These are phyloP conservation scores for Silene noctiflora DNA, from an alignment of 179 eudicot genomes.

Conservation along the genomic window DNA sequence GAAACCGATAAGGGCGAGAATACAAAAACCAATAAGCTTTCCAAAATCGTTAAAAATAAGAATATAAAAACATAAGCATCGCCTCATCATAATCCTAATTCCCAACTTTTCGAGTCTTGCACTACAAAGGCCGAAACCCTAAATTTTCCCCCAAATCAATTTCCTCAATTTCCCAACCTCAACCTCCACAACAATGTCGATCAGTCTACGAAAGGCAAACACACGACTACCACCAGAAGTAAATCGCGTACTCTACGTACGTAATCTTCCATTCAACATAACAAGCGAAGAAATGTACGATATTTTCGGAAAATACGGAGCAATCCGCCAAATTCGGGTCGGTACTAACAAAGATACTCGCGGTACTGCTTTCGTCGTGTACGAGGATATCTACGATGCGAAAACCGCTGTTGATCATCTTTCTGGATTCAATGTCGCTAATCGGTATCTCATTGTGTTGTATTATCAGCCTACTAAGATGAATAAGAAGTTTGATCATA, in stretches of 20 bases:
- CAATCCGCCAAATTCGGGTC: conserved; percentile 59
- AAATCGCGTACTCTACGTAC: conserved; percentile 52
- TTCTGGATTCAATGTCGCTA: conserved; percentile 68
- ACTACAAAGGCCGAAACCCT: neutral
- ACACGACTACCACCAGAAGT: conserved; percentile 64
- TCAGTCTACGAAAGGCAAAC: conserved; percentile 56
- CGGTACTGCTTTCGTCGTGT: conserved; percentile 61
- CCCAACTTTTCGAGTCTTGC: no score
- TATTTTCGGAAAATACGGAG: conserved; percentile 72
- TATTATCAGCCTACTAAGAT: conserved; percentile 69
- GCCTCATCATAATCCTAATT: no score
- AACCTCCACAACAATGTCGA: conserved; percentile 36
- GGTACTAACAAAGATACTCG: conserved; percentile 62
- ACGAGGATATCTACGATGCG: conserved; percentile 74
- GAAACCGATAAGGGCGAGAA: no score
- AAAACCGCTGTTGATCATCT: conserved; percentile 68
- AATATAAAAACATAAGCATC: no score
- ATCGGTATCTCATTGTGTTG: conserved; percentile 57
- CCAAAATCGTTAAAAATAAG: no score
- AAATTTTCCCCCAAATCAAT: conserved; percentile 15
- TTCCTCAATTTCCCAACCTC: neutral
- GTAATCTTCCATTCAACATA: conserved; percentile 62
- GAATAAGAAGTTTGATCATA: conserved; percentile 62
- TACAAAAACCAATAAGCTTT: no score
- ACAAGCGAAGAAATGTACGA: conserved; percentile 81